These are phyloP conservation scores for Zoysia matrella DNA, from an alignment of 202 grass and related monocot genomes.

Conservation along the genomic window DNA sequence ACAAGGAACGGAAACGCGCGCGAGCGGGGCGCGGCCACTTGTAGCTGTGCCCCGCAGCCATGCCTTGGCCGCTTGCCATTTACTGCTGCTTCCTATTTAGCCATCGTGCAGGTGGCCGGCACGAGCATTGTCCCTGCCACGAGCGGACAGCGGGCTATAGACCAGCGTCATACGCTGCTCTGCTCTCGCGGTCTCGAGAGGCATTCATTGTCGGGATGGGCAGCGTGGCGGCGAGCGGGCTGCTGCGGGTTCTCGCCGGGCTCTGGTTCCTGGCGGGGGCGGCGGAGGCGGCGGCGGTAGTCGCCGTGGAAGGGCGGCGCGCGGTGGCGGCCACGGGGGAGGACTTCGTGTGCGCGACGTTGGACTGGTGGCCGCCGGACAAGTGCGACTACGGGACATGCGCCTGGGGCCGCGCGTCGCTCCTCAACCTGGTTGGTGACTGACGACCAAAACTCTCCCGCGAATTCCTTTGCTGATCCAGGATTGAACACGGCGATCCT, in stretches of 20 bases:
- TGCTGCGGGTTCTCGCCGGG: conserved; percentile 33
- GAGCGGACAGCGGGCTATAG: neutral
- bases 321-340: conserved; percentile 67
- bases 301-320: conserved; percentile 48
- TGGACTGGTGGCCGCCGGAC: conserved; percentile 92
- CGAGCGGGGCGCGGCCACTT: too few species aligned
- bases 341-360: conserved; percentile 80
- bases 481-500: neutral
- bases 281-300: conserved; percentile 16
- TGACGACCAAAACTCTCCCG: neutral
- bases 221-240: conserved; percentile 42
- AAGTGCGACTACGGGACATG: conserved; percentile 94
- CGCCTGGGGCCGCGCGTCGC: conserved; percentile 65
- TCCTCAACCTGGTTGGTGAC: conserved; percentile 71
- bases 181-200: neutral
- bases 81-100: conserved; percentile 33
- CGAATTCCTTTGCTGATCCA: neutral
- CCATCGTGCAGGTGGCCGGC: conserved; percentile 24
- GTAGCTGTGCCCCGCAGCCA: neutral
- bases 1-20: neutral
- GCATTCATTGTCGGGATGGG: conserved; percentile 14
- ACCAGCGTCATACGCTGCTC: neutral
- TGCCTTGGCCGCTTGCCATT: conserved; percentile 32
- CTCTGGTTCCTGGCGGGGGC: conserved; percentile 52
- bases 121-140: neutral